Base-by-base conservation (phyloP, 73 alveolate species). In the Paraurostyla sp. region DNA sequence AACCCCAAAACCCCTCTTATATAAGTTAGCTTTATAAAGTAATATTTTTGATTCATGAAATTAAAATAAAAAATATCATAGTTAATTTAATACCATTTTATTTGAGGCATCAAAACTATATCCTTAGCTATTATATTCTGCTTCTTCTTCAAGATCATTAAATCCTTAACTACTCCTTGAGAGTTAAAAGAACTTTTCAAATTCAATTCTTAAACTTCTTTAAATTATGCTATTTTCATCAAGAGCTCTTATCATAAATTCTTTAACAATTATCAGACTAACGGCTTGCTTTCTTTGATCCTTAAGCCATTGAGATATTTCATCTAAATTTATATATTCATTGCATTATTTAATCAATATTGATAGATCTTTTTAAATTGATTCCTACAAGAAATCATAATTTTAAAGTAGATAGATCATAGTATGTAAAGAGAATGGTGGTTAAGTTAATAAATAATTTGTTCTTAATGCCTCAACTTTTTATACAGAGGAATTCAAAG, bases 131-230 rank as follows among this genome's bases (percentile, higher is more conserved):
- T 65, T 33, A 38, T 6, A 65, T 38, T 65, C 82, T 7, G 82
- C 82, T 65, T 65, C 82, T 7, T 65, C 82, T 22, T 65, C 82
- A 18, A 65, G 41, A 18, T 65, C 7, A 4, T 2, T 13, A 65
- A 36, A 65, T 18, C 82, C 82, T 16, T 35, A 56, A 6, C 60
- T 13, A 3, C 15, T 6, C 23, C 82, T 65, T 15, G 16, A 27
- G 25, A 11, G 1, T 35, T 65, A 65, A 58, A 65, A 36, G 58
- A 65, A 65, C 36, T 65, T 65, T 6, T 65, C 82, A 38, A 65
- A 38, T 38, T 65, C 82, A 7, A 13, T 40, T 30, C 32, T 65
- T 11, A 65, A 13, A 4, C 20, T 38, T n/a, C 6, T 65, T 65
- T 65, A 36, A 1, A 65, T 65, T n/a, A 40, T 3, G 41, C 82